Percentiles rank a stretch among this genome's conserved stretches.
These are phyloP conservation scores for Blastomyces percursus DNA, from an alignment of 2,329 filamentous ascomycete genomes.

Conservation along the genomic window DNA sequence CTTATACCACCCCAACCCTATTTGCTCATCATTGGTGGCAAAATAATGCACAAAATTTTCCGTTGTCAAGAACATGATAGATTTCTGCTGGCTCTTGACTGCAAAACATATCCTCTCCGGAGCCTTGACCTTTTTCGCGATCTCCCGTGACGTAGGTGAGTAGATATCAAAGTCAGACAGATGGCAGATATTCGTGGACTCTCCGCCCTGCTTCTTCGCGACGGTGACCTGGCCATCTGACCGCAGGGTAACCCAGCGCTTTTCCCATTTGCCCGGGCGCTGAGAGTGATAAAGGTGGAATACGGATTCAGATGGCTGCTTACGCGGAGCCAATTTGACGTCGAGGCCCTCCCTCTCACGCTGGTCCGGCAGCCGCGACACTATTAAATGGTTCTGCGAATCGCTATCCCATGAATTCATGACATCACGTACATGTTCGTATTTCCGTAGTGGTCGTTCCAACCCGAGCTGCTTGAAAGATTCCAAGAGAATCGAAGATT, in stretches of 20 bases:
- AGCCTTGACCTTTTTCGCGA: constrained; percentile 61
- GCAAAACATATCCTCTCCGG: constrained; percentile 80
- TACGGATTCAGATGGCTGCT: constrained; percentile 54
- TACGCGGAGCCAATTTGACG: constrained; percentile 50
- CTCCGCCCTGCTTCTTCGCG: constrained; percentile 60
- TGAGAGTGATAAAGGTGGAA: constrained; percentile 72
- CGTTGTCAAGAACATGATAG: constrained; percentile 66
- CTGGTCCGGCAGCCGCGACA: constrained; percentile 45
- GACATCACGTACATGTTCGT: constrained; percentile 75
- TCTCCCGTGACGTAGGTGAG: constrained; percentile 56
- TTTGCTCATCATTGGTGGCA: constrained; percentile 58
- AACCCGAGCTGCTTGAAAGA: constrained; percentile 64
- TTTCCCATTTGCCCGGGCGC: constrained; percentile 75
- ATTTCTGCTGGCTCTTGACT: constrained; percentile 85
- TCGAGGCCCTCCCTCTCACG: constrained; percentile 50
- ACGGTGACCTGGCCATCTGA: constrained; percentile 59
- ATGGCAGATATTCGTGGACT: constrained; percentile 63
- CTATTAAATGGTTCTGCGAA: constrained; percentile 61
- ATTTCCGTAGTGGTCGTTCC: constrained; percentile 70
- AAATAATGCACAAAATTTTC: constrained; percentile 91
- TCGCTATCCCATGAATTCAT: constrained; percentile 90
- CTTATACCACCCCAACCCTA: constrained; percentile 59
- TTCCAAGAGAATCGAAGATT: constrained; percentile 63
- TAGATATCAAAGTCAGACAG: constrained; percentile 91
- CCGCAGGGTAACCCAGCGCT: constrained; percentile 65